Evolutionary conservation across 1,284 basidiomycete genomes (phyloP).

Genomic region (Cryptococcus maquisensis): DNA sequence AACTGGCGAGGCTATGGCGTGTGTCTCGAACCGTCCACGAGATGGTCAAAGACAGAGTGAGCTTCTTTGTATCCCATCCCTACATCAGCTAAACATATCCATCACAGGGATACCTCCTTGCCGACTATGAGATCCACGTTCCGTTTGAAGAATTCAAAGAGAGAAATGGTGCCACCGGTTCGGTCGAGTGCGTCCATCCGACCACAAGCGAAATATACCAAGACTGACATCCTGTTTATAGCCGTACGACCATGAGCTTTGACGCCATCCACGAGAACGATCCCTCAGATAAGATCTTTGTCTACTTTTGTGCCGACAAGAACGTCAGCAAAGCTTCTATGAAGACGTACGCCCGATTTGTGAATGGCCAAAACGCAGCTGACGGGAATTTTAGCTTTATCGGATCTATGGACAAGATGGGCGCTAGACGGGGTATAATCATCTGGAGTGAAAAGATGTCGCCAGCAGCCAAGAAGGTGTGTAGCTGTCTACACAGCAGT

Average conservation of each 20-base stretch:
- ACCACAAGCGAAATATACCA: background rate
- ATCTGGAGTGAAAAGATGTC: constrained; percentile 97
- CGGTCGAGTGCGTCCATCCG: constrained; percentile 36
- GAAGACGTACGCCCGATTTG: constrained; percentile 66
- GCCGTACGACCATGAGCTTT: constrained; percentile 82
- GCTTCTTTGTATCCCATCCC: constrained; percentile 14
- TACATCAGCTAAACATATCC: too few relatives aligned
- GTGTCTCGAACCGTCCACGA: constrained; percentile 97
- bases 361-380: background rate
- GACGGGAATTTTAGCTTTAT: constrained; percentile 62
- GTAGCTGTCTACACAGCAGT: background rate
- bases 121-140: constrained; percentile 49
- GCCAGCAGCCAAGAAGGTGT: constrained; percentile 86
- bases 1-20: constrained; percentile 70
- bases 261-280: constrained; percentile 70
- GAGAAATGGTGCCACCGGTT: constrained; percentile 35
- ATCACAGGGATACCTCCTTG: constrained; percentile 44
- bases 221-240: constrained; percentile 40
- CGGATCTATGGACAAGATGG: constrained; percentile 79
- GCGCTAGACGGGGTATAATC: constrained; percentile 85
- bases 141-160: constrained; percentile 48
- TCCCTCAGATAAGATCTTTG: constrained; percentile 76
- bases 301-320: constrained; percentile 89
- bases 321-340: constrained; percentile 93
- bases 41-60: constrained; percentile 78